Base-by-base conservation (phyloP, 2,329 filamentous ascomycete species). In the Verticillium dahliae region DNA sequence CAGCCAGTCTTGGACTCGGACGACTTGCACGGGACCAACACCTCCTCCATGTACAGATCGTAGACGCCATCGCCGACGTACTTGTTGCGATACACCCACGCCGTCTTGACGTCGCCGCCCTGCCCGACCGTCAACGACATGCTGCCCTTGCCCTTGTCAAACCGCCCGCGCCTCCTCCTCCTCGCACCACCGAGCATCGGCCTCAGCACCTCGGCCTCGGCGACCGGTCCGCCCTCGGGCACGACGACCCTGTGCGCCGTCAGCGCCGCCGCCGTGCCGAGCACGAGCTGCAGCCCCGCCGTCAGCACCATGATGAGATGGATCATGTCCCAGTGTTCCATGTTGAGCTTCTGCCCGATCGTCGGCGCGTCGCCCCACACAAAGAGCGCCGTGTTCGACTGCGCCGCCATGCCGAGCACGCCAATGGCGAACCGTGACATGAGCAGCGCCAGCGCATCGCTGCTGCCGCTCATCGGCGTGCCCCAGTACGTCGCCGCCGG, bases 401-500 rank as follows among this genome's bases (percentile, higher is more conserved):
- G 67, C 0, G 75, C 72, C 3, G 70, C 69, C 18, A 72, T 65
- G 52, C 70, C 72, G 1, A 78, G 62, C 6, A 75, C 73, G 2
- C 76, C 76, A 0, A 74, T 67, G 3, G 74, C 68, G 59, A 76
- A 81, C 1, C 70, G 64, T 0, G 74, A 67, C 15, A 79, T 69
- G 6, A 70, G 59, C 9, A 67, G 67, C 3, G 73, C 79, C 68
- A 84, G 77, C 0, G 59, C 60, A 0, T 67, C 35, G 0, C 55
- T 50, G 31, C 67, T 64, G 1, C 79, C 79, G 13, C 69, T 60
- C 13, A 67, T 59, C 2, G 73, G 68, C 0, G 52, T 41, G 1
- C 79, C 79, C 58, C 74, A 79, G 4, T 69, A 62, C 1, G 74
- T 74, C 58, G 78, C 75, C 33, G 72, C 69, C 0, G 79, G 78